phyloP scores from a whole-genome alignment of 2,329 filamentous ascomycete species.

The Hypoxylon sp. region DNA sequence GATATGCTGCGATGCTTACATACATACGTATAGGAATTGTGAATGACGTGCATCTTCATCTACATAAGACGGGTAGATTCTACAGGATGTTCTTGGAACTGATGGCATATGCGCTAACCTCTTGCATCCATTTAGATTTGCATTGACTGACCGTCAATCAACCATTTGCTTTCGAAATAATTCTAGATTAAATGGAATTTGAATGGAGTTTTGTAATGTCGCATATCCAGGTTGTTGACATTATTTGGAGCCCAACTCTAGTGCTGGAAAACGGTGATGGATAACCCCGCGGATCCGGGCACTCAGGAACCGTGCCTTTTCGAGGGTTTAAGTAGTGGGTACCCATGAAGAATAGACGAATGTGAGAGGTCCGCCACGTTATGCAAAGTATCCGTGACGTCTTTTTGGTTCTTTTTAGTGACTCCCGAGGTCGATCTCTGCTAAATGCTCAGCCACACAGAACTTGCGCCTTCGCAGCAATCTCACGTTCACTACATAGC shows the following conservation, averaged over 20 bases:
- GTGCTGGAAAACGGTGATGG: slow-evolving; percentile 24
- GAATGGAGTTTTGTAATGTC: slow-evolving; percentile 6
- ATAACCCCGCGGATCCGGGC: slow-evolving; percentile 2
- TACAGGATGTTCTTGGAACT: background rate
- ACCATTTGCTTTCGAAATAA: background rate
- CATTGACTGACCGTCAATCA: too few species aligned
- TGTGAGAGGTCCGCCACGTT: slow-evolving; percentile 2
- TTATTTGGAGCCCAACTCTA: slow-evolving; percentile 11
- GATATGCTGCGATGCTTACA: background rate
- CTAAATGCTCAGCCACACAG: slow-evolving; percentile 35
- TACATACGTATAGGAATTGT: background rate
- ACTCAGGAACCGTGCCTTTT: slow-evolving; percentile 32
- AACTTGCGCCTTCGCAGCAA: slow-evolving; percentile 25
- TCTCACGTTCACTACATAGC: slow-evolving; percentile 15
- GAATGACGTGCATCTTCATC: slow-evolving; percentile 32
- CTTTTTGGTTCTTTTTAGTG: slow-evolving; percentile 19
- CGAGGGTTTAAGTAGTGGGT: slow-evolving; percentile 27
- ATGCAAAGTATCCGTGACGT: slow-evolving; percentile 32
- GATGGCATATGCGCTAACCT: background rate
- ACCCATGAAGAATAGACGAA: slow-evolving; percentile 9
- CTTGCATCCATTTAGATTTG: too few species aligned
- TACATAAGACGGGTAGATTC: slow-evolving; percentile 7
- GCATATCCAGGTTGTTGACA: slow-evolving; percentile 32
- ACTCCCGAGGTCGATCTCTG: slow-evolving; percentile 9
- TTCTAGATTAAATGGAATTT: background rate